Evolutionary conservation across 2,329 filamentous ascomycete genomes (phyloP).

Genomic region (Colletotrichum magnum): DNA sequence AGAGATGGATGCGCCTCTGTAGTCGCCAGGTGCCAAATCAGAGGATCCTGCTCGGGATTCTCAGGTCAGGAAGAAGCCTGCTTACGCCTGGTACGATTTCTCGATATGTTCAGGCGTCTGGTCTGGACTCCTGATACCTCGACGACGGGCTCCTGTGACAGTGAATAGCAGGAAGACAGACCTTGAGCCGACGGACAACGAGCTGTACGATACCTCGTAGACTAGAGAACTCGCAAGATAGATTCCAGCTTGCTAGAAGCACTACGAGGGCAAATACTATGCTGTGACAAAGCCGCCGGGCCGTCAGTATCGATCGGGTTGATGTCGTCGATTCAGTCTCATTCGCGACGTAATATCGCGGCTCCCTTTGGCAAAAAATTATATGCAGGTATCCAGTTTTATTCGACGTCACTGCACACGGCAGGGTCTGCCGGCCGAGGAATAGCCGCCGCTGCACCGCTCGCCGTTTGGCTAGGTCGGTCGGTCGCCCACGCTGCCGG

Average conservation of each 20-base stretch:
- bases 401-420: conserved; percentile 28
- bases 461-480: background rate
- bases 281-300: background rate
- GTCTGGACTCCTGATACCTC: no score
- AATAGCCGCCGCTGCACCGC: conserved; percentile 11
- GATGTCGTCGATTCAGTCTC: conserved; percentile 19
- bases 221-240: no score
- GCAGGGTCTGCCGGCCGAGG: conserved; percentile 13
- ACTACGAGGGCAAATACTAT: background rate
- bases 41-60: no score
- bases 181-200: no score
- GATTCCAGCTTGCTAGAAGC: no score
- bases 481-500: conserved; percentile 1
- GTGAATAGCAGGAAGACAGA: no score
- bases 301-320: background rate
- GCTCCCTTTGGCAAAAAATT: conserved; percentile 33
- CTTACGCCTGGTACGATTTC: no score
- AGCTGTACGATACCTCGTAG: no score
- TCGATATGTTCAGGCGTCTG: no score
- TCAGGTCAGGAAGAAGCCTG: no score
- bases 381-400: conserved; percentile 32
- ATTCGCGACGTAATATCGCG: conserved; percentile 2
- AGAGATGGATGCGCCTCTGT: background rate
- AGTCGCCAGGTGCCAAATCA: background rate
- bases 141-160: no score